Conservation (phyloP, 345 rosid genomes). For the Salix udensis region DNA sequence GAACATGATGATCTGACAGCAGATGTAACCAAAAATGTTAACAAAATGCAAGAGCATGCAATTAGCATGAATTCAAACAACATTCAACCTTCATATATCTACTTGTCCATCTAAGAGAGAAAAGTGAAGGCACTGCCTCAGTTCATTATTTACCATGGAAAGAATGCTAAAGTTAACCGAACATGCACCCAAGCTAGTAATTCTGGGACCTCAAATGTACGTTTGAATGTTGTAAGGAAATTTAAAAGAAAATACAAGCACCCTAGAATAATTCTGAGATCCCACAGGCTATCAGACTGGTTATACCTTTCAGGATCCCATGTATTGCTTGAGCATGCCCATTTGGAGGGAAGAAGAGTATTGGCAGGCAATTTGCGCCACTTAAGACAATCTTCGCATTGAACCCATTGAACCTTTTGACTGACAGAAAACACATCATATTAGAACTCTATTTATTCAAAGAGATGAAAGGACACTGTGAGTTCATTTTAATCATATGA, state of each 20-base stretch:
- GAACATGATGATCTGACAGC: conserved; percentile 54
- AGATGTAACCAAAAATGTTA: conserved; percentile 4
- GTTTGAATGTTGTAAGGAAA: neutral
- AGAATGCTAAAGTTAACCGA: too few species aligned
- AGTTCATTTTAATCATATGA: neutral
- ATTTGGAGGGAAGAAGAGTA: conserved; percentile 62
- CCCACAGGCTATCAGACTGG: neutral
- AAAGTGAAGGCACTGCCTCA: neutral
- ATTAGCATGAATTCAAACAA: neutral
- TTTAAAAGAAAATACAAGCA: neutral
- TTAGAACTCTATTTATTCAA: neutral
- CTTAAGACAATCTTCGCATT: conserved; percentile 67
- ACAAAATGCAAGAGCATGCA: neutral
- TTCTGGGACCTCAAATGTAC: neutral
- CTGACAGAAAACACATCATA: conserved; percentile 34
- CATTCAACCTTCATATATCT: neutral
- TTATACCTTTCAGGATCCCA: conserved; percentile 72
- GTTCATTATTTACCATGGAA: neutral
- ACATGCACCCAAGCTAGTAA: too few species aligned
- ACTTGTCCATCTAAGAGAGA: neutral
- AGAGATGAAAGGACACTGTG: neutral
- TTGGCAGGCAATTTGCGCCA: conserved; percentile 67
- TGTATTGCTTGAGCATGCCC: conserved; percentile 57
- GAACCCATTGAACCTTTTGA: conserved; percentile 64
- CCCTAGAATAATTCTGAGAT: neutral